Evolutionary conservation across 306 rosid species (phyloP), one percentile per base, ranked within the genome.

Genomic region (Fragaria nilgerrensis): DNA sequence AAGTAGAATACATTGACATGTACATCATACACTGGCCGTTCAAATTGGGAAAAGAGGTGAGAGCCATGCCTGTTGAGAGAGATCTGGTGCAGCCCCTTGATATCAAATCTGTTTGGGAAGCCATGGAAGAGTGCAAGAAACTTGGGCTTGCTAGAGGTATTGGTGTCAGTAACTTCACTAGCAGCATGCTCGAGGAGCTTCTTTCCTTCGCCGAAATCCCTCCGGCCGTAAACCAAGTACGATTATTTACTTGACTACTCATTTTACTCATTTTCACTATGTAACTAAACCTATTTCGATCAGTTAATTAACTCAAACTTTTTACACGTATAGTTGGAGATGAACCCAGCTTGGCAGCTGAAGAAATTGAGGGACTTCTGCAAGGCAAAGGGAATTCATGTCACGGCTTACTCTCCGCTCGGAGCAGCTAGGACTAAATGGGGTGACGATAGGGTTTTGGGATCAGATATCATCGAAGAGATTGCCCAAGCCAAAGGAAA

Each of bases 111-210:
- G 94, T 91, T 20, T 94, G 98, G 98, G 84, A 66, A 59, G 87
- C 83, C 43, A 85, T 94, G 96, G 97, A 94, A 77, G 91, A 87
- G 67, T 86, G 91, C 77, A 81, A 90, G 62, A 87, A 58, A 27
- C 86, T 91, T 27, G 97, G 97, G n/a, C 96, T 94, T 78, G 81
- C 98, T 14, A 94, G 88, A 81, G 89, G 84, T 63, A 90, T 94
- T 45, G 98, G 98, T 13, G 96, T 84, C 20, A 87, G 96, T 81
- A 94, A 94, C 82, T 91, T 94, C 94, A 88, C 98, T 9, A 22
- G 82, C 79, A 85, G 75, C 36, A 86, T 75, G 86, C 97, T 94
- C 64, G 62, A 94, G 13, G 78, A 87, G 6, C 84, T 91, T 55
- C 87, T 91, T 27, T 82, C 93, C 73, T 68, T 85, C 25, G 90